Conservation (phyloP, 2,329 filamentous ascomycete species). For the Aureobasidium sp. region DNA sequence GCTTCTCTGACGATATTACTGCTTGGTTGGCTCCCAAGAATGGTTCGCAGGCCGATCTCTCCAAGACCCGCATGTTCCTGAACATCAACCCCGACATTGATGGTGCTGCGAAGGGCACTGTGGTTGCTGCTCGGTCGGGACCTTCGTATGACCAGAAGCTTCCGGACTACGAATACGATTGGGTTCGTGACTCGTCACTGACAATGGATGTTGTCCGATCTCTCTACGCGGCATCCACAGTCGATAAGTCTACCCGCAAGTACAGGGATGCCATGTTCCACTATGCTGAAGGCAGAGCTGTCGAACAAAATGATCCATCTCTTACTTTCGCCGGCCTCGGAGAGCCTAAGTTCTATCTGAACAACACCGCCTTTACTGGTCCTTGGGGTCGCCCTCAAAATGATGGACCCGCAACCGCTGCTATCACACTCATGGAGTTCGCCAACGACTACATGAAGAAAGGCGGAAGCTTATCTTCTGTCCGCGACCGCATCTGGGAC, state of each 20-base stretch:
- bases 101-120: conserved; percentile 24
- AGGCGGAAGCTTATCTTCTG: conserved; percentile 21
- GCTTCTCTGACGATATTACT: conserved; percentile 26
- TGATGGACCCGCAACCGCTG: conserved; percentile 26
- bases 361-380: conserved; percentile 25
- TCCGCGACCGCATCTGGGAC: conserved; percentile 25
- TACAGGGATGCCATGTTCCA: conserved; percentile 23
- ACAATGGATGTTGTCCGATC: conserved; percentile 25
- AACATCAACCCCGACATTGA: conserved; percentile 27
- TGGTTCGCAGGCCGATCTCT: conserved; percentile 20
- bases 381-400: conserved; percentile 30
- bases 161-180: conserved; percentile 29
- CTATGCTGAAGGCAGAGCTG: conserved; percentile 23
- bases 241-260: conserved; percentile 17
- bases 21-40: conserved; percentile 19
- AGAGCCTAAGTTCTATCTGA: conserved; percentile 28
- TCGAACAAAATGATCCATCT: conserved; percentile 26
- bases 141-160: conserved; percentile 21
- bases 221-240: conserved; percentile 22
- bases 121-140: conserved; percentile 26
- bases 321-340: conserved; percentile 24
- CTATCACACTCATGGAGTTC: conserved; percentile 26
- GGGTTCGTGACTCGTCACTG: conserved; percentile 25
- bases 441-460: conserved; percentile 23
- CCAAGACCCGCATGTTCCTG: conserved; percentile 24